Conservation (phyloP, 2,329 filamentous ascomycete species). For the Aciculosporium take region DNA sequence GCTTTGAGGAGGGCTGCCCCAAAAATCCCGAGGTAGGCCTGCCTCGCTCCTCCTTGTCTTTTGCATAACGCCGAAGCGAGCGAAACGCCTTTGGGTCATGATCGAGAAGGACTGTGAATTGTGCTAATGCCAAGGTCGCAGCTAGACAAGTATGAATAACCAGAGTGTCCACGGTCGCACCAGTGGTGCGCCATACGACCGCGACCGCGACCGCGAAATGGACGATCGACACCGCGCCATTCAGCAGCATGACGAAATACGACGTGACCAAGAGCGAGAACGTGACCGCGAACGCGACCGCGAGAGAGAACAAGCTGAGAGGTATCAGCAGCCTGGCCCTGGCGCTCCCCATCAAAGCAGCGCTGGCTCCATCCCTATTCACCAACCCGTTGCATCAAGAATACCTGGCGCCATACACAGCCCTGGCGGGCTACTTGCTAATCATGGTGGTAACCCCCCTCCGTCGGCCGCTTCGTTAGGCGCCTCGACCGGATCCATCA, state of each 20-base stretch:
- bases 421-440: constrained; percentile 73
- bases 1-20: neutral
- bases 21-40: neutral
- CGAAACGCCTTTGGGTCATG: neutral
- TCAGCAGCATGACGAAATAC: constrained; percentile 34
- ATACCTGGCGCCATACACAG: constrained; percentile 75
- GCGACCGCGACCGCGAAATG: constrained; percentile 35
- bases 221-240: constrained; percentile 33
- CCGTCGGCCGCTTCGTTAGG: constrained; percentile 39
- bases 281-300: constrained; percentile 45
- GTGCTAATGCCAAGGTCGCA: constrained; percentile 3
- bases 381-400: constrained; percentile 83
- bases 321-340: constrained; percentile 46
- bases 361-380: constrained; percentile 75
- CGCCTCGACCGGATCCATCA: constrained; percentile 34
- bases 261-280: constrained; percentile 37
- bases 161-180: constrained; percentile 27
- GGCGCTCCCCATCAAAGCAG: constrained; percentile 58
- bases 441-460: constrained; percentile 44
- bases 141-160: constrained; percentile 29
- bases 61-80: neutral
- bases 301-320: constrained; percentile 37
- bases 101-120: constrained; percentile 9
- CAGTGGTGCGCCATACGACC: constrained; percentile 29
- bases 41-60: neutral